Base-by-base conservation (phyloP, 2,329 filamentous ascomycete species). In the Tolypocladium ophioglossoides region DNA sequence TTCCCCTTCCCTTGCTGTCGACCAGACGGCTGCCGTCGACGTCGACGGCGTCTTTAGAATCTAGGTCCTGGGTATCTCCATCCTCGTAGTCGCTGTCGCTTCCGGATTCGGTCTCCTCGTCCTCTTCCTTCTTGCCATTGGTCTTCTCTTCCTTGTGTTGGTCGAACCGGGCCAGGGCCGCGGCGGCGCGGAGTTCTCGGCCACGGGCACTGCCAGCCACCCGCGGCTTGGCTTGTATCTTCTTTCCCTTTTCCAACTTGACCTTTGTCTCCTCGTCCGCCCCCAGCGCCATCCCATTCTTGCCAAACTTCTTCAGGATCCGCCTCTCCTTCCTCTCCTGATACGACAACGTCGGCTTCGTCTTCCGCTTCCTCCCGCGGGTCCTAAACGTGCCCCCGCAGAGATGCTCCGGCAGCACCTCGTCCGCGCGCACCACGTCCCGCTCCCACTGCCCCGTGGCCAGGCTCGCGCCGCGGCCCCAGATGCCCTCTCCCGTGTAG, bases 401-500 rank as follows among this genome's bases (percentile, higher is more conserved):
- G 1, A 94, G 72, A 66, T 90, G 84, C 63, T 89, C 80, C 0
- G 86, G 82, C 48, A 89, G 70, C 18, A 74, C 66, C 57, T 87
- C 83, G 38, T 76, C 75, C 0, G 75, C 73, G 1, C 68, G 67
- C 11, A 82, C 72, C 1, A 73, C 74, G 49, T 83, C 77, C 44
- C 63, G 72, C 60, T 82, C 78, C 64, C 81, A 84, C n/a, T 74
- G 70, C 10, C 84, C 85, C 4, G 78, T 84, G 24, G 74, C 71
- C 47, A 94, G 68, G 8, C 78, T 72, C 40, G 82, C 76, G 0
- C 90, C 90, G 32, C 82, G 74, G 9, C 89, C 89, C 90, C 90
- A 95, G 50, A 95, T 70, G 0, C 90, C 91, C 57, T 95, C 89
- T 3, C 90, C 90, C 0, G 81, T 86, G 64, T 94, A 95, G 1